Percentiles rank a stretch among this genome's conserved stretches.
Conservation (phyloP, 1,139 yeast species). For the Suhomyces wounanorum region DNA sequence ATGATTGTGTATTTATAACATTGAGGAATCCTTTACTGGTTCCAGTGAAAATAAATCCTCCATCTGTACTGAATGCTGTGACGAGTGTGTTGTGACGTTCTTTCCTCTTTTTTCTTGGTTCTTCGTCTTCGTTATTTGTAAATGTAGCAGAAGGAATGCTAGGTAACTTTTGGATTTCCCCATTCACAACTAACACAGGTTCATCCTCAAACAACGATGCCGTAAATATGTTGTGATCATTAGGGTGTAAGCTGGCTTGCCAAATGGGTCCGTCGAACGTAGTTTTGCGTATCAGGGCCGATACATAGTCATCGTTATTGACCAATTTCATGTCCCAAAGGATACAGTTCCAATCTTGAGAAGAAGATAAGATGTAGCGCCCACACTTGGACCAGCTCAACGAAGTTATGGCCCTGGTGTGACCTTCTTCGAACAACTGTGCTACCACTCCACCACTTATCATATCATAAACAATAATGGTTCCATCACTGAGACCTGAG, state of each 20-base stretch:
- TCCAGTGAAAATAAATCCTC: conserved; percentile 64
- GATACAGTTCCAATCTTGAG: conserved; percentile 82
- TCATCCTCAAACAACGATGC: conserved; percentile 55
- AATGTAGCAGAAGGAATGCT: conserved; percentile 5
- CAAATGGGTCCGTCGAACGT: conserved; percentile 71
- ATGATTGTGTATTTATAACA: conserved; percentile 38
- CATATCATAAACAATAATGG: conserved; percentile 75
- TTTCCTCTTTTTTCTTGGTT: conserved; percentile 21
- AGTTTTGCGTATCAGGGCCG: conserved; percentile 43
- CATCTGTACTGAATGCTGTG: conserved; percentile 46
- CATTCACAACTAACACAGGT: conserved; percentile 40
- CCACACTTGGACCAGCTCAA: conserved; percentile 80
- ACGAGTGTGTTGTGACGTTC: conserved; percentile 34
- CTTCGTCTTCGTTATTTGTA: conserved; percentile 22
- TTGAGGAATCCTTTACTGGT: conserved; percentile 80
- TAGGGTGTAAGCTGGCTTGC: conserved; percentile 66
- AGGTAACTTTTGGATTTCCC: conserved; percentile 8
- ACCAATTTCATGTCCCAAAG: conserved; percentile 71
- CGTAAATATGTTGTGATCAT: conserved; percentile 41
- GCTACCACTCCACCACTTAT: conserved; percentile 58
- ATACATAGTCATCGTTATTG: conserved; percentile 30
- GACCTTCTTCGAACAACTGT: conserved; percentile 55
- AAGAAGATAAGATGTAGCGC: conserved; percentile 66
- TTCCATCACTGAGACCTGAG: conserved; percentile 79
- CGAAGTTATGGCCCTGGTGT: conserved; percentile 74